A percentile compares a stretch with the other conserved stretches of the same genome.
phyloP scores from a whole-genome alignment of 345 rosid genomes.

The Noccaea caerulescens region DNA sequence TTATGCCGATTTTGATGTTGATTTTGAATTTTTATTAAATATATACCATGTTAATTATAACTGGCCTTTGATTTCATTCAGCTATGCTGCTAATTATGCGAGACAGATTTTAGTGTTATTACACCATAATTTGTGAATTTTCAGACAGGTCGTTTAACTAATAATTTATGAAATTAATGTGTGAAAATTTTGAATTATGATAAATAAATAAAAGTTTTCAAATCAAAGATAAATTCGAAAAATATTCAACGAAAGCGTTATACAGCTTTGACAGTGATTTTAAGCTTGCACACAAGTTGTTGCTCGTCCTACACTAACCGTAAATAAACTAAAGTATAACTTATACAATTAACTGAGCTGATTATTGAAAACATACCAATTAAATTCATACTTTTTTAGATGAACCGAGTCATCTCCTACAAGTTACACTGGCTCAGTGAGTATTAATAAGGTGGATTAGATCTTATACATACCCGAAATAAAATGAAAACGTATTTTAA shows the following conservation, averaged over 20 bases:
- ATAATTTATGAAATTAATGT: too few species aligned
- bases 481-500: not conserved
- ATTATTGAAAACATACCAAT: not conserved
- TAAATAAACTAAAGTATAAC: not conserved
- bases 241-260: too few species aligned
- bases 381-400: not conserved
- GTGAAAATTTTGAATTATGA: too few species aligned
- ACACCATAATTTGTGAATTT: too few species aligned
- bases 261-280: not conserved
- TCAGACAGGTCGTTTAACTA: too few species aligned
- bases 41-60: not conserved
- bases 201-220: too few species aligned
- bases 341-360: not conserved
- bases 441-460: not conserved
- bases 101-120: too few species aligned
- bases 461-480: not conserved
- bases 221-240: too few species aligned
- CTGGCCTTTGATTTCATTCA: not conserved
- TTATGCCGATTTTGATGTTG: conserved; percentile 28
- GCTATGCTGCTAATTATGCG: too few species aligned
- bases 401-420: not conserved
- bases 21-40: conserved; percentile 20
- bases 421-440: too few species aligned
- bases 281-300: not conserved
- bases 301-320: not conserved